Base-by-base conservation (phyloP, 345 rosid genomes). In the Noccaea caerulescens region DNA sequence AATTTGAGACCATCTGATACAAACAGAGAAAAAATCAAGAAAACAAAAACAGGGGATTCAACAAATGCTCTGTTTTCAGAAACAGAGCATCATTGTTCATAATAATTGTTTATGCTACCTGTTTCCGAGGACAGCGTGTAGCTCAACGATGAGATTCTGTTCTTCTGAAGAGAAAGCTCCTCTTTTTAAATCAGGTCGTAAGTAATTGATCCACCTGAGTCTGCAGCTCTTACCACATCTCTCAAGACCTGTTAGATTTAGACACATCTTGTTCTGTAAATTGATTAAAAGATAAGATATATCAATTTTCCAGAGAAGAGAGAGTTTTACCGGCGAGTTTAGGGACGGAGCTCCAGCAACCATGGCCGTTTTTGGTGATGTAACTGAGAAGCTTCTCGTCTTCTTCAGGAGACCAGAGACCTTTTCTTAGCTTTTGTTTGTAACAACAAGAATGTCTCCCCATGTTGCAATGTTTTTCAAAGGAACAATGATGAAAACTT, bases 401-500 rank as follows among this genome's bases (percentile, higher is more conserved):
- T 85, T 89, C 96, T 67, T 89, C 92, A 10, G 92, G 96, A 51
- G 92, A 89, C 96, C 96, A 87, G 10, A 89, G 79, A 33, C 96
- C 92, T 78, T 89, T 89, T 71, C 91, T 81, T 12, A 85, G 76
- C 77, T 85, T 87, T 86, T 87, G 91, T 80, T 84, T 85, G 80
- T 82, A 79, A 54, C 87, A 87, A 56, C 85, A 84, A 71, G 91
- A 82, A 71, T 87, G 88, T 68, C 85, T 82, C 16, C 81, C 86
- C 96, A 89, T 89, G 78, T 50, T 76, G 23, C 49, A 72, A 10
- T 59, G 77, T 12, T 57, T 38, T 65, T 46, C 58, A 58, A 56
- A 49, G 11, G 23, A 66, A 46, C 49, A 37, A 51, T 34, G 44
- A 5, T 12, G 38, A 32, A 36, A 56, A 52, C n/a, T 18, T 5